These are phyloP conservation scores for Paxillus rubicundulus DNA, from an alignment of 768 basidiomycete genomes.

Conservation along the genomic window DNA sequence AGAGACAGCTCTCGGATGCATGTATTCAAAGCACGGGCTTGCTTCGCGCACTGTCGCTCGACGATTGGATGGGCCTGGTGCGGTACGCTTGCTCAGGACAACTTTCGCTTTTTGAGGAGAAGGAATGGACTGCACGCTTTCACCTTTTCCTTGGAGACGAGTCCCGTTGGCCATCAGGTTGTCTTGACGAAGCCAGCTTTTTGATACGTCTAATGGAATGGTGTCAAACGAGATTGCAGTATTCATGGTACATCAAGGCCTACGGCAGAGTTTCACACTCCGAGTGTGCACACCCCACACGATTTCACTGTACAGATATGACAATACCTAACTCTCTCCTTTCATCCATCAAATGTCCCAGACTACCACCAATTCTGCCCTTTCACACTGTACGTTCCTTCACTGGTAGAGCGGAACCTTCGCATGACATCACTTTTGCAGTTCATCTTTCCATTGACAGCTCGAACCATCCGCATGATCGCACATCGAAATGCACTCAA, in stretches of 20 bases:
- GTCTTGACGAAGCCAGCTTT: conserved; percentile 41
- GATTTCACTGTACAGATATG: conserved; percentile 5
- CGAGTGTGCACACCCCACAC: conserved; percentile 9
- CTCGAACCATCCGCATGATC: conserved; percentile 43
- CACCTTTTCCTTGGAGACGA: conserved; percentile 26
- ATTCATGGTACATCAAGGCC: conserved; percentile 39
- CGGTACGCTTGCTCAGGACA: conserved; percentile 25
- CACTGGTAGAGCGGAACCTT: neutral
- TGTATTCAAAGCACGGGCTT: conserved; percentile 32
- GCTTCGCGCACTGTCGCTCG: conserved; percentile 25
- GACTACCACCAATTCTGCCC: conserved; percentile 43
- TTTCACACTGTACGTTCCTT: conserved; percentile 44
- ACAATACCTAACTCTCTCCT: conserved; percentile 20
- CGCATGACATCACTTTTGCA: conserved; percentile 15
- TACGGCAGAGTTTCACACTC: conserved; percentile 31
- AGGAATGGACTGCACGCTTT: conserved; percentile 33
- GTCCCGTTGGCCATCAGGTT: conserved; percentile 15
- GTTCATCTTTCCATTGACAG: conserved; percentile 46
- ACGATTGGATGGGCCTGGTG: conserved; percentile 39
- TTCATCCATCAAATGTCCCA: conserved; percentile 27
- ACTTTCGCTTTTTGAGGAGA: conserved; percentile 25
- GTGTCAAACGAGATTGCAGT: conserved; percentile 41
- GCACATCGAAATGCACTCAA: conserved; percentile 47
- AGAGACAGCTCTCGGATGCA: conserved; percentile 35
- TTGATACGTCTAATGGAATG: conserved; percentile 45